phyloP scores from a whole-genome alignment of 129 eudicot species.

The Tagetes erecta region DNA sequence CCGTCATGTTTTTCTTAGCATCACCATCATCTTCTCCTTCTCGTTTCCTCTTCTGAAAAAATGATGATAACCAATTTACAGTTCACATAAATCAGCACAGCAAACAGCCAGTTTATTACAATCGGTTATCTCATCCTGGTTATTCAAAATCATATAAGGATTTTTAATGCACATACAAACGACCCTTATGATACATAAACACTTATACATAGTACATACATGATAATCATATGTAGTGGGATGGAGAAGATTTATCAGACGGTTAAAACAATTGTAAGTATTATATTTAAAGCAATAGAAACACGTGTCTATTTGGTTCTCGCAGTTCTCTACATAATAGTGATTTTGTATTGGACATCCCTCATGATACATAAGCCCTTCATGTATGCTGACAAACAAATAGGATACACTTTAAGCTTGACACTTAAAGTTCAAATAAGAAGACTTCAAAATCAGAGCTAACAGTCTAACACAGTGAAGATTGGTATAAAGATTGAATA shows the following conservation, averaged over 20 bases:
- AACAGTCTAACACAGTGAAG: slow-evolving; percentile 2
- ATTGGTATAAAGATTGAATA: slow-evolving; percentile 17
- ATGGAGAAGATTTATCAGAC: too few species aligned
- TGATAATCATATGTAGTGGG: too few species aligned
- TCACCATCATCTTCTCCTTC: slow-evolving; percentile 50
- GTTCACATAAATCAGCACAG: background rate
- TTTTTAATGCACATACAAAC: background rate
- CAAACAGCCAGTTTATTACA: background rate
- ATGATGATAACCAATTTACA: background rate
- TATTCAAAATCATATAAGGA: background rate
- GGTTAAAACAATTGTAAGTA: too few species aligned
- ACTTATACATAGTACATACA: too few species aligned
- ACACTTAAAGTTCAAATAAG: background rate
- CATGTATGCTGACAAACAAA: background rate
- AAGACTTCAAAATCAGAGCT: background rate
- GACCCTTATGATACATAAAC: too few species aligned
- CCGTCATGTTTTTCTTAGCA: slow-evolving; percentile 30
- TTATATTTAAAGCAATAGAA: background rate
- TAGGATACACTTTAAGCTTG: background rate
- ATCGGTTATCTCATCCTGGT: background rate
- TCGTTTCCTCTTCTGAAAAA: slow-evolving; percentile 73
- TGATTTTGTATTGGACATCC: too few species aligned
- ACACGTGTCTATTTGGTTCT: too few species aligned
- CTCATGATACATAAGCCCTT: too few species aligned
- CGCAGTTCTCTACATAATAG: too few species aligned